Percentiles rank a stretch among this genome's conserved stretches.
These are phyloP conservation scores for Diaporthe caulivora DNA, from an alignment of 2,329 filamentous ascomycete genomes.

Conservation along the genomic window DNA sequence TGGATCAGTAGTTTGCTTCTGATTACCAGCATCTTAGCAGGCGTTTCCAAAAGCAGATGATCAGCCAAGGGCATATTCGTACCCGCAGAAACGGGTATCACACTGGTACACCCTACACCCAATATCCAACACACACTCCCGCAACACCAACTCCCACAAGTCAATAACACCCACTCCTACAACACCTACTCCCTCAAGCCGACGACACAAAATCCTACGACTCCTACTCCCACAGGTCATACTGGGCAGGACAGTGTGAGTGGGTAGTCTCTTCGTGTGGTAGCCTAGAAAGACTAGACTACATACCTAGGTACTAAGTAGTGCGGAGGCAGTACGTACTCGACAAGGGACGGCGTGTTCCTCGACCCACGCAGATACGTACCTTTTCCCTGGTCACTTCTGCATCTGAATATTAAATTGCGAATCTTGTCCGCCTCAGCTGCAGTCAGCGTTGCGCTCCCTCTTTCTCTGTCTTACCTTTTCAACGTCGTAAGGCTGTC, in stretches of 20 bases:
- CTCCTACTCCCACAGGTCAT: no score
- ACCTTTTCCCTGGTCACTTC: not conserved
- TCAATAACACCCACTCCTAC: no score
- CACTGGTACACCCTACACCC: no score
- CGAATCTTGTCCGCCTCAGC: slow-evolving; percentile 21
- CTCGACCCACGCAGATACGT: slow-evolving; percentile 20
- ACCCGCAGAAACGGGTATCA: no score
- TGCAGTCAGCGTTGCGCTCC: slow-evolving; percentile 6
- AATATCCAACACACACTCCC: no score
- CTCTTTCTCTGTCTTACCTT: slow-evolving; percentile 4
- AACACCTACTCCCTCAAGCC: no score
- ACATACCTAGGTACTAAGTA: slow-evolving; percentile 5
- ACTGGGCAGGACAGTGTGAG: not conserved
- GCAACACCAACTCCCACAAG: no score
- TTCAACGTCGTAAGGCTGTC: not conserved
- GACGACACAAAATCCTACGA: no score
- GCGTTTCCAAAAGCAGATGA: not conserved
- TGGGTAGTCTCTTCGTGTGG: not conserved
- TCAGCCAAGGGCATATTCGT: not conserved
- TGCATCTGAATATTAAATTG: slow-evolving; percentile 32
- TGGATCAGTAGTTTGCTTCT: not conserved
- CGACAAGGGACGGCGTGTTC: slow-evolving; percentile 17
- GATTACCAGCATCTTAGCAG: not conserved
- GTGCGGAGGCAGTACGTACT: not conserved
- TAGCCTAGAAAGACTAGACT: not conserved